Evolutionary conservation across 2,329 filamentous ascomycete genomes (phyloP), one percentile per base, ranked within the genome.

Genomic region (Sclerotinia nivalis): DNA sequence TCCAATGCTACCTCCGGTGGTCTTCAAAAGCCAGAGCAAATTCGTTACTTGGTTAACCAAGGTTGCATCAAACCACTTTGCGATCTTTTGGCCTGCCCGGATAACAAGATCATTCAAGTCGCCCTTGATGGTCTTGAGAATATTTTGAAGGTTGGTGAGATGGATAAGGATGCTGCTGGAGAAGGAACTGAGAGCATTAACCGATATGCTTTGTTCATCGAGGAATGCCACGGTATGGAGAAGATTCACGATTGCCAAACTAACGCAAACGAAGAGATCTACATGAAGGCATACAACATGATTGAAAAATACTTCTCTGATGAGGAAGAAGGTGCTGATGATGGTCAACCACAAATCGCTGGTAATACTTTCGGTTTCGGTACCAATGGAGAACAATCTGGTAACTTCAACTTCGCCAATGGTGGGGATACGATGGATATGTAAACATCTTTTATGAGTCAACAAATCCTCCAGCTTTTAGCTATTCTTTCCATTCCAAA

Each of bases 241-340:
- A 98, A 98, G 90, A 98, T 99, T 76, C 96, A 99, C 84, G 95
- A 98, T 77, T 98, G 96, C 88, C 96, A 99, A 86, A 97, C 96
- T 85, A 99, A 99, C 78, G 95, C 95, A 85, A 99, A 99, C 83
- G 96, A 99, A 84, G 96, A 99, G 84, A 99, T 99, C 77, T 99
- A 99, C 87, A 98, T 99, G 95, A 99, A 99, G 89, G 96, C 96
- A 0, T 99, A 98, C 87, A 98, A 97, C 87, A 99, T 99, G 83
- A 99, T 99, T 76, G 96, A 99, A 87, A 97, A 97, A 86, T 99
- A 99, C 88, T 99, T 99, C 85, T 97, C 94, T 0, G 96, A 99
- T 78, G 96, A 99, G 76, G 96, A 98, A 69, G 96, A 97, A 79
- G 88, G 83, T 60, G 85, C 82, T 73, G 93, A 94, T 77, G 93